Evolutionary conservation across 2,329 filamentous ascomycete genomes (phyloP).

Genomic region (Monosporascus sp.): DNA sequence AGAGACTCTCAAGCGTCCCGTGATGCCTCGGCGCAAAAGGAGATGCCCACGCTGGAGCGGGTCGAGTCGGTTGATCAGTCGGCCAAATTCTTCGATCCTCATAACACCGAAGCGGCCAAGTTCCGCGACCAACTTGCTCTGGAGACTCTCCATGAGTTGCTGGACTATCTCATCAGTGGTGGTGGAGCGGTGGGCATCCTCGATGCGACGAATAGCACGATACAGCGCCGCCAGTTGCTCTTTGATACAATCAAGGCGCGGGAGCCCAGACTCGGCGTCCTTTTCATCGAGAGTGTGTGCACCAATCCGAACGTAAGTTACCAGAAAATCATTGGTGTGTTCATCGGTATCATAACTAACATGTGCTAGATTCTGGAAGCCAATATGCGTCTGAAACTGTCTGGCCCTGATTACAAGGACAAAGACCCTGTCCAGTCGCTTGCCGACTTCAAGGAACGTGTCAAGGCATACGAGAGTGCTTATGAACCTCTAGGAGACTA

Average conservation of each 20-base stretch:
- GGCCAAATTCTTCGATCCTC: conserved; percentile 88
- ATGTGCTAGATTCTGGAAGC: conserved; percentile 69
- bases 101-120: conserved; percentile 74
- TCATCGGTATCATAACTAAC: background rate
- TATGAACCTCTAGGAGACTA: conserved; percentile 88
- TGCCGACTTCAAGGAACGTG: conserved; percentile 86
- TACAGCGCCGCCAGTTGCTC: conserved; percentile 75
- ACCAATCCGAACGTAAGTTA: conserved; percentile 61
- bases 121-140: conserved; percentile 88
- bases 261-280: conserved; percentile 81
- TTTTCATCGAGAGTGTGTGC: conserved; percentile 95
- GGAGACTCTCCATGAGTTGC: conserved; percentile 83
- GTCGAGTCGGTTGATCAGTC: conserved; percentile 68
- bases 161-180: conserved; percentile 78
- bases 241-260: conserved; percentile 76
- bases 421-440: conserved; percentile 84
- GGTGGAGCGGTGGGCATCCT: conserved; percentile 91
- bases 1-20: conserved; percentile 38
- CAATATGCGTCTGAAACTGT: conserved; percentile 95
- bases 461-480: conserved; percentile 87
- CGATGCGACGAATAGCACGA: conserved; percentile 94
- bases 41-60: conserved; percentile 34
- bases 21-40: conserved; percentile 27
- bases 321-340: background rate
- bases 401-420: conserved; percentile 90